These are phyloP conservation scores for Taphrina populina DNA, from an alignment of 1,139 yeast genomes.

Conservation along the genomic window DNA sequence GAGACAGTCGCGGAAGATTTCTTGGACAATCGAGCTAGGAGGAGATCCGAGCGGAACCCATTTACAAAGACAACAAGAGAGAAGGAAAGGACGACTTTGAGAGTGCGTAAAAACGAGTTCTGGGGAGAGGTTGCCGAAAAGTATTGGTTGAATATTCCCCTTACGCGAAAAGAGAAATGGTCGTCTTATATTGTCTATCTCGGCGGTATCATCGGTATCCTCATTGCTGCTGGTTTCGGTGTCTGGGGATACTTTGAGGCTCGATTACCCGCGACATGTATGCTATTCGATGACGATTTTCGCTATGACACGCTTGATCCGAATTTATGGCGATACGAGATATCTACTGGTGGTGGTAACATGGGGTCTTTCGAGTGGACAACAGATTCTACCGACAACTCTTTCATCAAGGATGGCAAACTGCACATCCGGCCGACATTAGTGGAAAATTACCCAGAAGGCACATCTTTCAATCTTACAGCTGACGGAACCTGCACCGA, in stretches of 20 bases:
- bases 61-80: constrained; percentile 19
- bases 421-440: constrained; percentile 38
- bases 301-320: constrained; percentile 29
- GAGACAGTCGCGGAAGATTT: not conserved
- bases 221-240: constrained; percentile 6
- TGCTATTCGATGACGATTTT: constrained; percentile 36
- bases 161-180: constrained; percentile 16
- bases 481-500: constrained; percentile 37
- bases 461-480: constrained; percentile 37
- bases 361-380: constrained; percentile 38
- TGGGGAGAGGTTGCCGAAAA: constrained; percentile 29
- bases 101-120: constrained; percentile 7
- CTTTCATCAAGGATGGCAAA: constrained; percentile 36
- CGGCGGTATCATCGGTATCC: constrained; percentile 17
- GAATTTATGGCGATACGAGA: constrained; percentile 35
- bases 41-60: constrained; percentile 11
- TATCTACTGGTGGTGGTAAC: constrained; percentile 38
- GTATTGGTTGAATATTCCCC: constrained; percentile 18
- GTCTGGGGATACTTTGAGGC: constrained; percentile 24
- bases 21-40: constrained; percentile 1
- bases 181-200: constrained; percentile 12
- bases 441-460: constrained; percentile 36
- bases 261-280: constrained; percentile 27
- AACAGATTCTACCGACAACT: constrained; percentile 33
- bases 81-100: constrained; percentile 23